Evolutionary conservation across 2,329 filamentous ascomycete species (phyloP).

Genomic region (Calonectria pseudoreteaudii): DNA sequence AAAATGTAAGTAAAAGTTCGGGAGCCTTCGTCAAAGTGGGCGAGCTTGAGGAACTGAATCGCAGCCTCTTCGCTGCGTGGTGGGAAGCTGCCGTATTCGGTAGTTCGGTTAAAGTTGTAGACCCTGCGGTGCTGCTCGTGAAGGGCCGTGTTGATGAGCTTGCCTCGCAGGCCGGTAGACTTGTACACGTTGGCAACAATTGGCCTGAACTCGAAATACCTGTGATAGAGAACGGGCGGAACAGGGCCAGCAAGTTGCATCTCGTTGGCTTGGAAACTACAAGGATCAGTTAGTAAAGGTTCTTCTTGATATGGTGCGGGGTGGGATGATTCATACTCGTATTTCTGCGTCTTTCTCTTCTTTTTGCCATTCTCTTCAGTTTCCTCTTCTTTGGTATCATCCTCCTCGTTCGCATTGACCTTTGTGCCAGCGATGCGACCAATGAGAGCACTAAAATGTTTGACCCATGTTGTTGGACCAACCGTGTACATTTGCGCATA

Average conservation of each 20-base stretch:
- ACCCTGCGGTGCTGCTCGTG: constrained; percentile 91
- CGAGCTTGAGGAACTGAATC: constrained; percentile 85
- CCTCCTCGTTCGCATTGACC: constrained; percentile 69
- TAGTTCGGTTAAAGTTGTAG: constrained; percentile 87
- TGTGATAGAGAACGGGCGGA: constrained; percentile 84
- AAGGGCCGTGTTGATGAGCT: constrained; percentile 83
- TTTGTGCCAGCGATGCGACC: constrained; percentile 82
- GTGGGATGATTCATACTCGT: constrained; percentile 71
- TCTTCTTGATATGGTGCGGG: neutral
- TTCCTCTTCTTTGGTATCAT: constrained; percentile 49
- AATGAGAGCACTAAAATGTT: constrained; percentile 90
- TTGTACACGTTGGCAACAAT: constrained; percentile 93
- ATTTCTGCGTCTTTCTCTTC: constrained; percentile 71
- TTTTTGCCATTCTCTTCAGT: constrained; percentile 38
- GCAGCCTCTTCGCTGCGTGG: constrained; percentile 78
- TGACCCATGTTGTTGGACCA: constrained; percentile 80
- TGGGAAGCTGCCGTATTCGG: constrained; percentile 76
- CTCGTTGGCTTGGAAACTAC: constrained; percentile 91
- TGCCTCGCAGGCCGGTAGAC: constrained; percentile 79
- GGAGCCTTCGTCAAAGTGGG: constrained; percentile 86
- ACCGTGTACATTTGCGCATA: constrained; percentile 82
- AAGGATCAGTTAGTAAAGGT: constrained; percentile 19
- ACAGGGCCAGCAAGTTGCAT: constrained; percentile 89
- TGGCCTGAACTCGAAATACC: constrained; percentile 92
- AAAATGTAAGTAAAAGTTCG: constrained; percentile 93